Evolutionary conservation across 192 early-diverging fungal species (phyloP), one percentile per base, ranked within the genome.

Genomic region (Chytriomyces sp.): DNA sequence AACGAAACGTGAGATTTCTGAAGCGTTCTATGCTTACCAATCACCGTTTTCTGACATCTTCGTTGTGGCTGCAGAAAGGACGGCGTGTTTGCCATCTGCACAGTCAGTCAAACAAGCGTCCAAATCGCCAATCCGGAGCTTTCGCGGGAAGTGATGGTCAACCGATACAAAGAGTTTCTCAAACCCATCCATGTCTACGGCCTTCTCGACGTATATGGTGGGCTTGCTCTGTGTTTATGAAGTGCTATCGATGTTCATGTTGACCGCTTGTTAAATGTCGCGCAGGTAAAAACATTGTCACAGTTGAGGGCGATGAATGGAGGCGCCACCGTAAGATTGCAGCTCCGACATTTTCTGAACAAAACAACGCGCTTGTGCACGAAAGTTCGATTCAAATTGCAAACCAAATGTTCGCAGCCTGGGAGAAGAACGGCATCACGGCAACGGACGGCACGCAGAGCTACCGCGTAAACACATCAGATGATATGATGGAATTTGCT

Each of bases 221-320:
- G 13, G 50, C 10, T 11, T 50, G 13, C 18, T 20, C 5, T 5
- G 35, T 28, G 23, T 64, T 20, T 2, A 2, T 64, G 28, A 24
- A 6, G 23, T 20, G 11, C 23, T 24, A 35, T 13, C 0, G 65
- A 18, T 16, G 18, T 26, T 26, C 16, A 11, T 64, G 16, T 24
- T 24, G 0, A 64, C 16, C 13, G 20, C n/a, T 64, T 47, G 13
- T 47, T 13, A 0, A 18, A 35, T 16, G 0, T 9, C 20, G 13
- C 0, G 49, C 28, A 75, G 80, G 81, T 50, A 47, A 76, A 11
- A 82, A 82, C 61, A 69, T 82, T 23, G 76, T 82, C 44, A 77
- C 81, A 23, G 72, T 75, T 16, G 78, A 80, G 49, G 63, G 66
- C 7, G 78, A 61, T 16, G 78, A 80, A 28, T 82, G 81, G 81